Evolutionary conservation across 352 stramenopile species (phyloP).

Genomic region (Phytophthora rubi): DNA sequence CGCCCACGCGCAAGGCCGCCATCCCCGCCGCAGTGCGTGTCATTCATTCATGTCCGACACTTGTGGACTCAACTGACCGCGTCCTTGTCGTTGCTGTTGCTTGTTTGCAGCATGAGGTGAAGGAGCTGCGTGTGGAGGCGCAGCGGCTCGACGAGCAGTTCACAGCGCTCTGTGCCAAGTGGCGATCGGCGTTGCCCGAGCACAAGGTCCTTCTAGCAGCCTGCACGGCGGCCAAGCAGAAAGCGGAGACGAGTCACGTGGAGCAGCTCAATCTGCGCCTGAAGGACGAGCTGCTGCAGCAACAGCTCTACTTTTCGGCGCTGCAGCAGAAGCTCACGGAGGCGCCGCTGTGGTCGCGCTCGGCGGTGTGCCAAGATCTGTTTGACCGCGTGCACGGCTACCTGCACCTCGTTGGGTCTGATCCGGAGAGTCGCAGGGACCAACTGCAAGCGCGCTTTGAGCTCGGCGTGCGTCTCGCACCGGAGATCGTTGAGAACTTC

Average conservation of each 20-base stretch:
- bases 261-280: conserved; percentile 57
- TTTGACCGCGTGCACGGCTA: conserved; percentile 54
- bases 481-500: conserved; percentile 46
- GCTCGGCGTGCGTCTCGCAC: conserved; percentile 29
- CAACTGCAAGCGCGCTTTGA: conserved; percentile 49
- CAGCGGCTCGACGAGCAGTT: conserved; percentile 45
- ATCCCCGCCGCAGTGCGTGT: conserved; percentile 32
- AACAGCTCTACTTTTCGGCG: conserved; percentile 64
- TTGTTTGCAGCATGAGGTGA: conserved; percentile 53
- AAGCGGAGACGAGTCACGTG: conserved; percentile 49
- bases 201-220: conserved; percentile 43
- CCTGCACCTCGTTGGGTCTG: conserved; percentile 27
- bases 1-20: conserved; percentile 26
- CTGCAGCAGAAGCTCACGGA: conserved; percentile 53
- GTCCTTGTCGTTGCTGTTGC: not conserved
- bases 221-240: conserved; percentile 59
- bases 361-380: conserved; percentile 39
- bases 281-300: conserved; percentile 55
- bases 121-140: conserved; percentile 48
- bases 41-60: not conserved
- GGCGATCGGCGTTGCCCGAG: conserved; percentile 46
- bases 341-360: conserved; percentile 48
- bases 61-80: conserved; percentile 5
- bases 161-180: conserved; percentile 46
- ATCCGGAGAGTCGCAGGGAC: conserved; percentile 21